Evolutionary conservation across 768 basidiomycete species (phyloP), one percentile per base, ranked within the genome.

Genomic region (Sporobolomyces roseus): DNA sequence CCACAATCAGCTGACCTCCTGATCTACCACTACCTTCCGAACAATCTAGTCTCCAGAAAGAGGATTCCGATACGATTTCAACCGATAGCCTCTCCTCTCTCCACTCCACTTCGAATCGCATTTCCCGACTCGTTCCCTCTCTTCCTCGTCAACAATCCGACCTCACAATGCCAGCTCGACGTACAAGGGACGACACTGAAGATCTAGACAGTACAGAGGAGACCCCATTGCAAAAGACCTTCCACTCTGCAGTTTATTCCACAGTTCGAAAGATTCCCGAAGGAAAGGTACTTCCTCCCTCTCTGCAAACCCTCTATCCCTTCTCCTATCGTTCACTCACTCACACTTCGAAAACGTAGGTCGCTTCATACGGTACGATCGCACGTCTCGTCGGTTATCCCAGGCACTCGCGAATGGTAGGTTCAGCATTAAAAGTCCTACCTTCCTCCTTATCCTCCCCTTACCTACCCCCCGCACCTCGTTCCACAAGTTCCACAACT

Each of bases 341-440:
- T n/a, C n/a, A n/a, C n/a, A n/a, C n/a, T n/a, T n/a, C n/a, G n/a
- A n/a, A n/a, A n/a, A n/a, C n/a, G 23, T 16, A 68, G 66, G 71
- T 72, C 35, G 32, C 35, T 14, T 62, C 66, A 5, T 72, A 72
- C 50, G 71, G 71, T 10, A 61, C 51, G 10, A 61, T 73, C 23
- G 72, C 60, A 5, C 38, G 51, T 25, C 56, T 69, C 0, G 59
- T 73, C 36, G 50, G 51, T 14, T 61, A 61, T 16, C 72, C 72
- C 1, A 48, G 63, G 14, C 63, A 73, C 36, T 69, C 67, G 5
- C 63, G 72, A n/a, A 52, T 73, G 52, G 63, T 59, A 29, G 66
- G 66, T 6, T 14, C 45, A 8, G 55, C 61, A 2, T 45, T 68
- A 23, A 68, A 68, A 45, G 23, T 45, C 27, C 53, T 68, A 14